These are phyloP conservation scores for Aspergillus mulundensis DNA, from an alignment of 495 filamentous ascomycete species.

Conservation along the genomic window DNA sequence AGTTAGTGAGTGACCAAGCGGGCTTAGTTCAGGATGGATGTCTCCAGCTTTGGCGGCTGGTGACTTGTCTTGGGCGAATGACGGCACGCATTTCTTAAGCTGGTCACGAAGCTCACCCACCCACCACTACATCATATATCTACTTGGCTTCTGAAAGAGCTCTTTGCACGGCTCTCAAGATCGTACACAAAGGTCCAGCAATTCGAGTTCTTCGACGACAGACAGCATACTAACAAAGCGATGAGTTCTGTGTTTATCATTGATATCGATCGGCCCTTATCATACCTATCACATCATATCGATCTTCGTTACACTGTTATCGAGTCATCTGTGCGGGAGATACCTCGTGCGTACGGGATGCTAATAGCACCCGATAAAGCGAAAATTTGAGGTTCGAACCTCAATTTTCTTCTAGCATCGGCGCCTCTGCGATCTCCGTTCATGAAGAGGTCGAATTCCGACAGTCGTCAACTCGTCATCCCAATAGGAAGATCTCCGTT, in stretches of 20 bases:
- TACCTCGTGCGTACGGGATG: background rate
- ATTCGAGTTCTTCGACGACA: background rate
- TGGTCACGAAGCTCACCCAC: conserved; percentile 9
- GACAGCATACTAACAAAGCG: background rate
- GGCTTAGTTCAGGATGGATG: conserved; percentile 8
- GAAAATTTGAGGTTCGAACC: background rate
- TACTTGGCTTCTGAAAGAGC: background rate
- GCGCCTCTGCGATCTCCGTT: background rate
- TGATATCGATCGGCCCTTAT: background rate
- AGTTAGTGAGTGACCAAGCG: conserved; percentile 10
- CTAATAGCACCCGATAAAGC: background rate
- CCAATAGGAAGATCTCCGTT: background rate
- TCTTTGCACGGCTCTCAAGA: background rate
- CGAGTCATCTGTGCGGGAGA: background rate
- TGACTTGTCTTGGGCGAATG: conserved; percentile 14
- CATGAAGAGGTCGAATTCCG: background rate
- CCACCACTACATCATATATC: background rate
- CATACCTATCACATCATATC: background rate
- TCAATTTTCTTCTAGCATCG: background rate
- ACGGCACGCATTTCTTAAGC: conserved; percentile 11
- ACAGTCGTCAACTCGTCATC: background rate
- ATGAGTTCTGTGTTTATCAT: background rate
- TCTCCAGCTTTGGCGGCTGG: conserved; percentile 5
- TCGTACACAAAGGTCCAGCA: background rate
- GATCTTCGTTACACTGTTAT: conserved; percentile 2